phyloP scores from a whole-genome alignment of 495 filamentous ascomycete species.

The Xylaria sp. region DNA sequence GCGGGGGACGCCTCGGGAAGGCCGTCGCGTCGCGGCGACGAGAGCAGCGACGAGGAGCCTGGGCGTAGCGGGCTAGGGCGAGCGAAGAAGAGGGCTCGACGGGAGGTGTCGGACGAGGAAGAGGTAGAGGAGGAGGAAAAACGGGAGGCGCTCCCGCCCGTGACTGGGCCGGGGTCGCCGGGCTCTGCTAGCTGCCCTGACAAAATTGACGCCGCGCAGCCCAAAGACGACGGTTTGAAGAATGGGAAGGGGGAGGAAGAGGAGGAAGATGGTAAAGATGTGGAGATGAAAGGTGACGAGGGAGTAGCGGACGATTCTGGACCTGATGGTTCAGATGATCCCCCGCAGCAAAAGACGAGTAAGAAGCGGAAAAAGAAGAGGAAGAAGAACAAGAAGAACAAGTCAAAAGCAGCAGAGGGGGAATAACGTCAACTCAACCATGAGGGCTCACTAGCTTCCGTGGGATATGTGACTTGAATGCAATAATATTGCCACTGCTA shows the following conservation, averaged over 20 bases:
- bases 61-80: slow-evolving; percentile 64
- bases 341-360: slow-evolving; percentile 56
- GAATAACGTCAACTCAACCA: slow-evolving; percentile 6
- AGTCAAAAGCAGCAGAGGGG: slow-evolving; percentile 26
- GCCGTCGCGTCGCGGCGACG: slow-evolving; percentile 38
- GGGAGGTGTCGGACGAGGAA: slow-evolving; percentile 24
- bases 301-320: background rate
- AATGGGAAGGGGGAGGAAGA: slow-evolving; percentile 11
- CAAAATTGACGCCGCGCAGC: slow-evolving; percentile 11
- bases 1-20: slow-evolving; percentile 12
- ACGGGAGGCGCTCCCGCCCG: slow-evolving; percentile 7
- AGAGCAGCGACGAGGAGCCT: slow-evolving; percentile 65
- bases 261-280: slow-evolving; percentile 29
- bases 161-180: background rate
- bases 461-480: background rate
- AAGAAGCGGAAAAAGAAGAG: slow-evolving; percentile 61
- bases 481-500: background rate
- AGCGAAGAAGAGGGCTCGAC: slow-evolving; percentile 41
- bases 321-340: slow-evolving; percentile 20
- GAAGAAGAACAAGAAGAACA: slow-evolving; percentile 36
- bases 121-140: slow-evolving; percentile 33
- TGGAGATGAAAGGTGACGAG: slow-evolving; percentile 14
- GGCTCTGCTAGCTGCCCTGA: slow-evolving; percentile 12
- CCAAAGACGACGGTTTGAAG: slow-evolving; percentile 21
- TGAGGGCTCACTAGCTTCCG: background rate